These are phyloP conservation scores for Trichoderma hamatum DNA, from an alignment of 2,329 filamentous ascomycete genomes.

Conservation along the genomic window DNA sequence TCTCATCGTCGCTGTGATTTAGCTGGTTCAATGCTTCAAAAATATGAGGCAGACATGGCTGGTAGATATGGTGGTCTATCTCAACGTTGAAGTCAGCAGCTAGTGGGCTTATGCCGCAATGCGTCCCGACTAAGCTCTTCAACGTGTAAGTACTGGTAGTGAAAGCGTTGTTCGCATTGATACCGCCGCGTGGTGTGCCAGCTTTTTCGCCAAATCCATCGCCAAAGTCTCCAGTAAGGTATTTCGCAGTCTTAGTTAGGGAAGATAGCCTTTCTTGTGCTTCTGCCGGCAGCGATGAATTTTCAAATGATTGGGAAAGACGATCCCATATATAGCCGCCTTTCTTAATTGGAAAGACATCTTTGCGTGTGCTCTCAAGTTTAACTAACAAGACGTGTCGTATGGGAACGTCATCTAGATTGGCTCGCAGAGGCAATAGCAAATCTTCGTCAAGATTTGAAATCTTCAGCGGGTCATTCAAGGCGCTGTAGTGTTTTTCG, in stretches of 20 bases:
- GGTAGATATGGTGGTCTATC: constrained; percentile 47
- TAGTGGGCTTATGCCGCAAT: constrained; percentile 48
- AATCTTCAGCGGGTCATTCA: constrained; percentile 45
- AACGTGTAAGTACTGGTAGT: constrained; percentile 48
- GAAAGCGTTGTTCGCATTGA: constrained; percentile 45
- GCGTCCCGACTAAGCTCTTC: constrained; percentile 46
- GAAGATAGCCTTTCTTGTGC: constrained; percentile 31
- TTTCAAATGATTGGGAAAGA: not conserved
- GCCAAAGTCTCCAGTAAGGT: constrained; percentile 31
- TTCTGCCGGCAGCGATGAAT: not conserved
- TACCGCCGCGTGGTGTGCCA: constrained; percentile 39
- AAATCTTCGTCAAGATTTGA: constrained; percentile 44
- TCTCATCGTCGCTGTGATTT: constrained; percentile 23
- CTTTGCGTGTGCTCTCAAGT: constrained; percentile 50
- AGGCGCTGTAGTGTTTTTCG: constrained; percentile 40
- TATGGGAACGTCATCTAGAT: constrained; percentile 39
- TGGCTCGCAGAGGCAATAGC: constrained; percentile 33
- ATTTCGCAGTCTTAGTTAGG: constrained; percentile 34
- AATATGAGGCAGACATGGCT: constrained; percentile 48
- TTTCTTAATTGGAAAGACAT: constrained; percentile 49
- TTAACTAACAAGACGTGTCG: constrained; percentile 48
- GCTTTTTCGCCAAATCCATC: constrained; percentile 32
- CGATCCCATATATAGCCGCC: constrained; percentile 39
- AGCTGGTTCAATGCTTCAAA: constrained; percentile 39
- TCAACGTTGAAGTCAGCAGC: constrained; percentile 49